These are phyloP conservation scores for Taphrina pruni DNA, from an alignment of 1,139 yeast species.

Conservation along the genomic window DNA sequence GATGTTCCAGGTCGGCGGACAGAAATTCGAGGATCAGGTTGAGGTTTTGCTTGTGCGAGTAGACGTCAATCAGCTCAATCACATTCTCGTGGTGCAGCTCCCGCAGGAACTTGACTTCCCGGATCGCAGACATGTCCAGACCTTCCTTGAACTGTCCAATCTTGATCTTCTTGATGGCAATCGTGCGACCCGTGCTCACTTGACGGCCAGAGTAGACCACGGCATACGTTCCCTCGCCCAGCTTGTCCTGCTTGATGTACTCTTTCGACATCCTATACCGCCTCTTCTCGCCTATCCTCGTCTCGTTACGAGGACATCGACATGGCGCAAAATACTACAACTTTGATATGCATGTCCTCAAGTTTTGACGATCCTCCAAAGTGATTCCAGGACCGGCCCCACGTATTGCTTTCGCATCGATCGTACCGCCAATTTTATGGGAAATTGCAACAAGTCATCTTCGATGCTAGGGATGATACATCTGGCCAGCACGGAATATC, in stretches of 20 bases:
- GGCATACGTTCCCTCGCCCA: conserved; percentile 99
- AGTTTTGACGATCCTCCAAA: no score
- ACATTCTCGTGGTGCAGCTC: conserved; percentile 93
- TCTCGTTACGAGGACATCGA: no score
- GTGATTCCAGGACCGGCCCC: no score
- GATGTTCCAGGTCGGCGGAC: conserved; percentile 88
- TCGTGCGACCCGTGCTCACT: conserved; percentile 59
- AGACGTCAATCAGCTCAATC: conserved; percentile 67
- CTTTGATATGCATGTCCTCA: no score
- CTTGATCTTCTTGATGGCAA: conserved; percentile 95
- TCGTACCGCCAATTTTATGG: no score
- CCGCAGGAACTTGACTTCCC: conserved; percentile 95
- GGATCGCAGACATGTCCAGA: conserved; percentile 92
- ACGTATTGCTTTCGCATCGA: no score
- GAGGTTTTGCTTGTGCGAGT: conserved; percentile 59
- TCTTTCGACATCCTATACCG: conserved; percentile 7
- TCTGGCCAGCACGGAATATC: no score
- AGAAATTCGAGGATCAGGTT: conserved; percentile 88
- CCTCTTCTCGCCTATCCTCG: neutral
- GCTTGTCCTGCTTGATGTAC: conserved; percentile 65
- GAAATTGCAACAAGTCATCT: neutral
- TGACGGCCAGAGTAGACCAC: conserved; percentile 72
- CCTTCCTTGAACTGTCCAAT: conserved; percentile 96
- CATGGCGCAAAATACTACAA: no score
- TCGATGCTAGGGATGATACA: neutral